Evolutionary conservation across 2,329 filamentous ascomycete genomes (phyloP).

Genomic region (Penicillium occitanis): DNA sequence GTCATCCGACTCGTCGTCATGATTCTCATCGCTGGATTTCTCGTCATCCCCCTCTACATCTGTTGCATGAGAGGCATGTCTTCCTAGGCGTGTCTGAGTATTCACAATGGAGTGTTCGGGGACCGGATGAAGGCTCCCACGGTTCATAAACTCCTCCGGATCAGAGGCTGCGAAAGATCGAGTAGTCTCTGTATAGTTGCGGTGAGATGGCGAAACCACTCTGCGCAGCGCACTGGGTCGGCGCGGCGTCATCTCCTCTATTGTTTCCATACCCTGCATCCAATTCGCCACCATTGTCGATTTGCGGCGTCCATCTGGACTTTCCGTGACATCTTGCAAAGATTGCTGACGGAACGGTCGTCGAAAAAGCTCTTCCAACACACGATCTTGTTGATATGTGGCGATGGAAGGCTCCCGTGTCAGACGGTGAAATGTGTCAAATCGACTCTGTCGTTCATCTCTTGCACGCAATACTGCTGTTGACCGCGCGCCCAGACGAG

Average conservation of each 20-base stretch:
- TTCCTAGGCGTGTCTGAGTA: slow-evolving; percentile 35
- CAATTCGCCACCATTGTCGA: slow-evolving; percentile 82
- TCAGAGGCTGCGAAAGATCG: slow-evolving; percentile 57
- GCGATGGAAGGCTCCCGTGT: slow-evolving; percentile 75
- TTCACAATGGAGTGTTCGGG: slow-evolving; percentile 37
- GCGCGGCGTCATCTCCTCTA: slow-evolving; percentile 59
- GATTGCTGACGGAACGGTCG: slow-evolving; percentile 63
- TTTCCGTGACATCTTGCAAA: slow-evolving; percentile 57
- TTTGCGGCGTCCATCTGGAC: slow-evolving; percentile 66
- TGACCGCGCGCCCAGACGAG: slow-evolving; percentile 51
- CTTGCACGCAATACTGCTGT: slow-evolving; percentile 57
- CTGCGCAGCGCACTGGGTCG: slow-evolving; percentile 55
- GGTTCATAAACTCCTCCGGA: slow-evolving; percentile 50
- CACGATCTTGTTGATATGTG: slow-evolving; percentile 85
- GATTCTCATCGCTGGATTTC: slow-evolving; percentile 73
- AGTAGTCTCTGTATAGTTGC: slow-evolving; percentile 53
- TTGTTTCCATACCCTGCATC: slow-evolving; percentile 70
- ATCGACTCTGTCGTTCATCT: slow-evolving; percentile 55
- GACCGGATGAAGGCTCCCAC: slow-evolving; percentile 34
- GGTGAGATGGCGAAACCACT: slow-evolving; percentile 42
- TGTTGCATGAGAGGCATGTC: slow-evolving; percentile 60
- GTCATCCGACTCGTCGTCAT: slow-evolving; percentile 42
- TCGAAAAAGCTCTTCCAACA: slow-evolving; percentile 87
- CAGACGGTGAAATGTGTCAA: slow-evolving; percentile 71
- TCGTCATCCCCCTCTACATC: slow-evolving; percentile 90